Conservation (phyloP, 495 filamentous ascomycete species). For the Rhypophila decipiens region DNA sequence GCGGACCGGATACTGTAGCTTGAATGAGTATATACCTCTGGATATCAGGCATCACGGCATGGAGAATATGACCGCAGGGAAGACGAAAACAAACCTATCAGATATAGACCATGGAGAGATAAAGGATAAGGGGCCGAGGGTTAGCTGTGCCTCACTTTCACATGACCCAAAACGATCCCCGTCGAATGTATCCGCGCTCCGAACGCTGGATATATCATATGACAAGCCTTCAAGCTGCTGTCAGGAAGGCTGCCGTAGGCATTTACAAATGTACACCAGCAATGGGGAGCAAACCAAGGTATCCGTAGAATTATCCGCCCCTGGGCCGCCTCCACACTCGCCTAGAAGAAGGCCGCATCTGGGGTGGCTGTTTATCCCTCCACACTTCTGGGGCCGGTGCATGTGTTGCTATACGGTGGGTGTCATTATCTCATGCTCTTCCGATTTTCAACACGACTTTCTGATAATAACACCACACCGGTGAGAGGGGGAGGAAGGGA, state of each 20-base stretch:
- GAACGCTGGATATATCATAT: too few species aligned
- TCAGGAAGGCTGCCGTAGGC: too few species aligned
- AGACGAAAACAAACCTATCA: too few species aligned
- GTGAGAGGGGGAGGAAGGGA: neutral
- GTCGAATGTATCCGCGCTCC: too few species aligned
- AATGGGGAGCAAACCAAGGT: conserved; percentile 7
- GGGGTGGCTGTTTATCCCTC: conserved; percentile 21
- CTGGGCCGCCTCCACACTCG: conserved; percentile 18
- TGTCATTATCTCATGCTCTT: conserved; percentile 1
- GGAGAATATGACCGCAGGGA: too few species aligned
- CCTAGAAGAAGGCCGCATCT: conserved; percentile 12
- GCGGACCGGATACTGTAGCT: too few species aligned
- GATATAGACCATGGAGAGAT: too few species aligned
- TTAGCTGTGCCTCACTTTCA: conserved; percentile 12
- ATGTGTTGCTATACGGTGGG: conserved; percentile 3
- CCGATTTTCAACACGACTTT: neutral
- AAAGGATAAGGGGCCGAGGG: too few species aligned
- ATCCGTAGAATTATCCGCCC: conserved; percentile 21
- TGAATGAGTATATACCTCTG: too few species aligned
- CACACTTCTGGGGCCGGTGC: conserved; percentile 10
- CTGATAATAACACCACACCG: neutral
- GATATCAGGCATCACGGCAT: too few species aligned
- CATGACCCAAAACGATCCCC: neutral
- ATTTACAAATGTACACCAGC: neutral
- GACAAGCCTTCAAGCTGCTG: too few species aligned